These are phyloP conservation scores for Hymenoscyphus albidus DNA, from an alignment of 2,329 filamentous ascomycete species.

Conservation along the genomic window DNA sequence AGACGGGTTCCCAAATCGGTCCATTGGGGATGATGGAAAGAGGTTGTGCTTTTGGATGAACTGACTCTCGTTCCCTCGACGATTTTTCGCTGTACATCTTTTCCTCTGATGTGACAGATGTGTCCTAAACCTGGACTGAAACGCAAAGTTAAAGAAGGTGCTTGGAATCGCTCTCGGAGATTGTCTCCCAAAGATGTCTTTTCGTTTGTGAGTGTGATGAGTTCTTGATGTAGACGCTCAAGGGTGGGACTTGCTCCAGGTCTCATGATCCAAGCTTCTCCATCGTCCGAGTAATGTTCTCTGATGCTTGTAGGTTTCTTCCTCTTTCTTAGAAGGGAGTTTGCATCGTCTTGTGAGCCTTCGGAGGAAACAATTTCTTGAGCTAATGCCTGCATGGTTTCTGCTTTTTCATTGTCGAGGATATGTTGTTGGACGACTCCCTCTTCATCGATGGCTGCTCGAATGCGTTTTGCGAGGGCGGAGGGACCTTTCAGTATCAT, in stretches of 20 bases:
- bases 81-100: slow-evolving; percentile 49
- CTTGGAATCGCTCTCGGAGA: slow-evolving; percentile 59
- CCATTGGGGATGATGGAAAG: slow-evolving; percentile 83
- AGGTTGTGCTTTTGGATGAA: slow-evolving; percentile 77
- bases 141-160: slow-evolving; percentile 68
- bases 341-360: slow-evolving; percentile 54
- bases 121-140: slow-evolving; percentile 88
- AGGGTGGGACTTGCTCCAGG: slow-evolving; percentile 65
- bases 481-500: slow-evolving; percentile 65
- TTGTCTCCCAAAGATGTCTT: slow-evolving; percentile 57
- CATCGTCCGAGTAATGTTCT: slow-evolving; percentile 58
- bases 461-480: slow-evolving; percentile 67
- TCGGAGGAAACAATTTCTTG: slow-evolving; percentile 67
- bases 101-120: slow-evolving; percentile 85
- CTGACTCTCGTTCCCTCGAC: slow-evolving; percentile 53
- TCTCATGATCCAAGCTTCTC: slow-evolving; percentile 62
- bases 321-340: slow-evolving; percentile 41
- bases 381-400: slow-evolving; percentile 68
- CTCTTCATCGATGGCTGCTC: slow-evolving; percentile 84
- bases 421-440: slow-evolving; percentile 78
- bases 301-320: slow-evolving; percentile 46
- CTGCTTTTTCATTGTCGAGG: slow-evolving; percentile 67
- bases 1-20: slow-evolving; percentile 73
- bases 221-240: slow-evolving; percentile 60
- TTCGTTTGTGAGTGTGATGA: slow-evolving; percentile 56